Percentiles rank a stretch among this genome's conserved stretches.
phyloP scores from a whole-genome alignment of 495 filamentous ascomycete genomes.

The Trichoderma reesei region DNA sequence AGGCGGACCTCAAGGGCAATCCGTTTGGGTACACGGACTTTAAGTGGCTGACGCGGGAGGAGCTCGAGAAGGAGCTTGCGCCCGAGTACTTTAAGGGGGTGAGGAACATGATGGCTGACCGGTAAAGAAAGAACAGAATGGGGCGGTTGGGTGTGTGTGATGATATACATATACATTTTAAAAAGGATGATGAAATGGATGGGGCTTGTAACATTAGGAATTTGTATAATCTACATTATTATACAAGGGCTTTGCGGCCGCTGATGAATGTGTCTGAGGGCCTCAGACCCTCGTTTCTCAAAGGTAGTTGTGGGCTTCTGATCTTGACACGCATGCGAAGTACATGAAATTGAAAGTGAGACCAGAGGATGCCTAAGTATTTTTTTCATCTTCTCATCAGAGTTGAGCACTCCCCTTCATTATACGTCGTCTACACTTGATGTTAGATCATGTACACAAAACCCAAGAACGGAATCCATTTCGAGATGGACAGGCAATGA shows the following conservation, averaged over 20 bases:
- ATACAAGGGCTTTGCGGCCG: neutral
- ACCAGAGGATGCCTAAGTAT: too few species aligned
- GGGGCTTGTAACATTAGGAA: neutral
- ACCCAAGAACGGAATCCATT: neutral
- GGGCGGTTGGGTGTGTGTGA: neutral
- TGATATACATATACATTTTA: neutral
- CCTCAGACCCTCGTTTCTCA: too few species aligned
- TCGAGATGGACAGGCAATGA: neutral
- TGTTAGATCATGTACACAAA: neutral
- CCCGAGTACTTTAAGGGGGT: slow-evolving; percentile 61
- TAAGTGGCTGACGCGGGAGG: slow-evolving; percentile 85
- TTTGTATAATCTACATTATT: neutral
- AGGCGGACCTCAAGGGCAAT: slow-evolving; percentile 70
- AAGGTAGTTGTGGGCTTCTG: too few species aligned
- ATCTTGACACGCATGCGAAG: too few species aligned
- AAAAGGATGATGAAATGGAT: neutral
- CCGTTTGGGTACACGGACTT: slow-evolving; percentile 66
- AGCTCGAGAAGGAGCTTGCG: slow-evolving; percentile 56
- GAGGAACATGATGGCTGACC: slow-evolving; percentile 69
- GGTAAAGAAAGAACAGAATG: slow-evolving; percentile 28
- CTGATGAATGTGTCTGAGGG: neutral
- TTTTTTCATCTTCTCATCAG: too few species aligned
- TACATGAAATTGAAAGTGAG: neutral
- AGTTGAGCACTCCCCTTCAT: too few species aligned
- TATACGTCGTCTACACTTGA: neutral